Conservation (phyloP, 345 rosid species). For the Fremontodendron californicum region DNA sequence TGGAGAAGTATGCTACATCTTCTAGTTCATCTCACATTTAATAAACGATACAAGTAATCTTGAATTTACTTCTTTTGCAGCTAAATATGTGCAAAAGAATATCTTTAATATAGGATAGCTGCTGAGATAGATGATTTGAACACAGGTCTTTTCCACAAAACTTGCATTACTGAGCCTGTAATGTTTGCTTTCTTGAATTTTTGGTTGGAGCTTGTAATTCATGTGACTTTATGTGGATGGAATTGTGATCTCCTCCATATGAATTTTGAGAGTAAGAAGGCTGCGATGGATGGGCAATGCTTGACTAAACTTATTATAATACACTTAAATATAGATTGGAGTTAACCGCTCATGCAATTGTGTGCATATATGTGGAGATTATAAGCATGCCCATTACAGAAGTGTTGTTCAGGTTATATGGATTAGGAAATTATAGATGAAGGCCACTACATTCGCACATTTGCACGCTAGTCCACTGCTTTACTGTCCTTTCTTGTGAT, state of each 20-base stretch:
- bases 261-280: not conserved
- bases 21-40: conserved; percentile 7
- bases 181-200: not conserved
- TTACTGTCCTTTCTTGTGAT: not conserved
- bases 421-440: not conserved
- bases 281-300: not conserved
- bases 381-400: not conserved
- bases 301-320: not conserved
- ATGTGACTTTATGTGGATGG: not conserved
- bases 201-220: not conserved
- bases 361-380: not conserved
- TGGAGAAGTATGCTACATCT: conserved; percentile 63
- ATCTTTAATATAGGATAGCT: not conserved
- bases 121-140: not conserved
- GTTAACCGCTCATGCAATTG: not conserved
- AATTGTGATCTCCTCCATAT: not conserved
- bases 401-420: not conserved
- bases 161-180: not conserved
- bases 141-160: not conserved
- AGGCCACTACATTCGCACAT: not conserved
- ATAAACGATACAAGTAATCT: not conserved
- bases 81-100: not conserved
- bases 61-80: conserved; percentile 8
- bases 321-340: not conserved
- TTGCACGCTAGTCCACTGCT: not conserved